Conservation (phyloP, 345 rosid genomes). For the Melaleuca alternifolia region DNA sequence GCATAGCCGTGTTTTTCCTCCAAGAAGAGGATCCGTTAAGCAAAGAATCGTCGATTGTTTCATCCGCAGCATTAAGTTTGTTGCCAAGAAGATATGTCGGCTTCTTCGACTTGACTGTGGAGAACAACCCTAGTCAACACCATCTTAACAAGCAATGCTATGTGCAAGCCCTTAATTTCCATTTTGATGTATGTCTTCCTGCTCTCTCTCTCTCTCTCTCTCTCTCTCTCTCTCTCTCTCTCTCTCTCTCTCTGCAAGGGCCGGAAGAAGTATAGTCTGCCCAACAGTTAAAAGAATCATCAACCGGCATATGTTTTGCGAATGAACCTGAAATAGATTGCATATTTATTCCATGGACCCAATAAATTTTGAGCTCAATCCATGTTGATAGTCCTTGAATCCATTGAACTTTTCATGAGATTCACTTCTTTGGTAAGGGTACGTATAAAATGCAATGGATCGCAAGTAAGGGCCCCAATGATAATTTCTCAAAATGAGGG, state of each 20-base stretch:
- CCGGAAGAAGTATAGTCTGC: not conserved
- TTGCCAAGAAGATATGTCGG: not conserved
- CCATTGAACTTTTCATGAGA: not conserved
- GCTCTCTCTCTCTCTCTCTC: not conserved
- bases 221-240: too few relatives aligned
- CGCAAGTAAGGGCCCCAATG: not conserved
- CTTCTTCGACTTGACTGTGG: not conserved
- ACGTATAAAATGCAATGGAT: not conserved
- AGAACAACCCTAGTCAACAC: not conserved
- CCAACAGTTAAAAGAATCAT: not conserved
- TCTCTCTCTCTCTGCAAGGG: not conserved
- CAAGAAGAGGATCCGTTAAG: not conserved
- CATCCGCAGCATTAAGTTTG: not conserved
- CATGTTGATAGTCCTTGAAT: not conserved
- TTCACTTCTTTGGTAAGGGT: not conserved
- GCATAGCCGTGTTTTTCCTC: not conserved
- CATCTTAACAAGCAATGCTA: not conserved
- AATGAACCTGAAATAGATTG: not conserved
- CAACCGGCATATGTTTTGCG: not conserved
- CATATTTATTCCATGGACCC: not conserved
- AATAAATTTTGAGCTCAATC: not conserved
- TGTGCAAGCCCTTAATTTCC: not conserved
- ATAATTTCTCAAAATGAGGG: not conserved
- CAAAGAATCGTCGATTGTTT: not conserved
- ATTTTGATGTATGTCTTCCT: not conserved